Evolutionary conservation across 345 rosid species (phyloP).

Genomic region (Alliaria petiolata): DNA sequence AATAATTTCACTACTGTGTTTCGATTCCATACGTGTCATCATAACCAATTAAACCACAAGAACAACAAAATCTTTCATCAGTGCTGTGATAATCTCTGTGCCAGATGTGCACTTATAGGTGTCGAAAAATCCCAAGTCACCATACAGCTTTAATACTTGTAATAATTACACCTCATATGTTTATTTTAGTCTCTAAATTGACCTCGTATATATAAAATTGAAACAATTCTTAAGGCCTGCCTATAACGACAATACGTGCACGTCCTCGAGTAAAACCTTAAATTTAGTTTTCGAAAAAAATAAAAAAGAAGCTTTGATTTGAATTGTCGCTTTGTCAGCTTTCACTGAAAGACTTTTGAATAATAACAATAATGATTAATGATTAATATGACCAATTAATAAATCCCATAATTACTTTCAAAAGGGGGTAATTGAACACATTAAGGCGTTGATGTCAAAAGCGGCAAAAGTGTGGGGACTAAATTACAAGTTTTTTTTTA

Average conservation of each 20-base stretch:
- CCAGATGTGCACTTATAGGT: slow-evolving; percentile 12
- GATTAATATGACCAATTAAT: neutral
- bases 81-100: slow-evolving; percentile 14
- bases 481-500: neutral
- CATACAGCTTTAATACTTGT: slow-evolving; percentile 12
- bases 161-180: slow-evolving; percentile 21
- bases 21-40: neutral
- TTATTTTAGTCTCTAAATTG: neutral
- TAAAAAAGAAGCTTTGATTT: slow-evolving; percentile 14
- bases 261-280: slow-evolving; percentile 14
- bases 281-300: neutral
- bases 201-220: neutral
- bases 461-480: slow-evolving; percentile 24
- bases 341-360: slow-evolving; percentile 20
- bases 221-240: neutral
- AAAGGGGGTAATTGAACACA: neutral
- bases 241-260: slow-evolving; percentile 24
- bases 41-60: neutral
- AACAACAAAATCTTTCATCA: slow-evolving; percentile 11
- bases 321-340: slow-evolving; percentile 31
- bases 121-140: neutral
- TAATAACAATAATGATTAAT: slow-evolving; percentile 20
- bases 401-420: neutral
- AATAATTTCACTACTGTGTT: too few relatives aligned
- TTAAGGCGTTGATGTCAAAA: neutral